Evolutionary conservation across 139 green algal genomes (phyloP).

Genomic region (Chlamydomonas applanata): DNA sequence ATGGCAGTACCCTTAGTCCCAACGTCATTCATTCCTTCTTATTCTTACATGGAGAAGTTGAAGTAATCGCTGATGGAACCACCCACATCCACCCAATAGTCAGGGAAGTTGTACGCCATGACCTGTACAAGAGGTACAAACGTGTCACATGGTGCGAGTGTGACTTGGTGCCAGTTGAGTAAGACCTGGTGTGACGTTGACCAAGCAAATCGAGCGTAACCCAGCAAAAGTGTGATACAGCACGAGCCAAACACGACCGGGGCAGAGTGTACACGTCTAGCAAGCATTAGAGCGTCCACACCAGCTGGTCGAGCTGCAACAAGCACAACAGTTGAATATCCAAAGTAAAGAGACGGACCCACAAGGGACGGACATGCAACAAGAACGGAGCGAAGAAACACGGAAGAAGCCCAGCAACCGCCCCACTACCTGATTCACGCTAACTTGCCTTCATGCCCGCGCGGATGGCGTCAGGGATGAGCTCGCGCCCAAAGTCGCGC

Average conservation of each 20-base stretch:
- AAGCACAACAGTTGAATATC: too few relatives aligned
- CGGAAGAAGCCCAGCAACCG: too few relatives aligned
- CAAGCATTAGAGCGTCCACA: neutral
- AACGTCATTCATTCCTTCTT: too few relatives aligned
- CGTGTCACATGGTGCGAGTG: neutral
- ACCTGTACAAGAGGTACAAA: constrained; percentile 39
- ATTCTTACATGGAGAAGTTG: constrained; percentile 67
- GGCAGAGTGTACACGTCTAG: neutral
- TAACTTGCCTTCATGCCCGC: constrained; percentile 52
- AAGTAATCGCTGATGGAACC: constrained; percentile 89
- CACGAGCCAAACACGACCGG: neutral
- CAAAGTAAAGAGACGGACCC: too few relatives aligned
- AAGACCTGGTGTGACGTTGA: neutral
- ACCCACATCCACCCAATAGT: constrained; percentile 81
- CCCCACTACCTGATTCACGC: too few relatives aligned
- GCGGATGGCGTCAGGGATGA: constrained; percentile 69
- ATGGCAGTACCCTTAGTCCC: too few relatives aligned
- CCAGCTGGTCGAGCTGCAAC: neutral
- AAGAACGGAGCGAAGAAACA: too few relatives aligned
- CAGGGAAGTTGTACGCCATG: constrained; percentile 74
- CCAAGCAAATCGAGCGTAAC: too few relatives aligned
- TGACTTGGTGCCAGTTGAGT: neutral
- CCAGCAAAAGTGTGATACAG: neutral
- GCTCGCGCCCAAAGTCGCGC: constrained; percentile 76
- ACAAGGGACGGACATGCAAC: too few relatives aligned